A percentile compares a stretch with the other conserved stretches of the same genome.
These are phyloP conservation scores for Megacollybia platyphylla DNA, from an alignment of 1,284 basidiomycete genomes.

Conservation along the genomic window DNA sequence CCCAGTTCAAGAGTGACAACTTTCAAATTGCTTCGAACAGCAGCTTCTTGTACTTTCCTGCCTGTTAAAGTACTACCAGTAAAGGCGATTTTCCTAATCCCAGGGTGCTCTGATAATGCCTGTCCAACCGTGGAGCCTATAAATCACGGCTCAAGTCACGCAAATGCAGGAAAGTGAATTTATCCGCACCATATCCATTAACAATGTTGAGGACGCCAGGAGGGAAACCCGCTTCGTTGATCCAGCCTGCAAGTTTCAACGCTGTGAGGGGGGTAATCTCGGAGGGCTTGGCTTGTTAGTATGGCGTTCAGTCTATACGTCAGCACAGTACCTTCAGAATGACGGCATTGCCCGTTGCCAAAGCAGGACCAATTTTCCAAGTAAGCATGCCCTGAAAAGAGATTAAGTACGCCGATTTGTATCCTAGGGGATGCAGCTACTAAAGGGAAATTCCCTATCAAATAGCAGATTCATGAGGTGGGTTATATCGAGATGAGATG, in stretches of 20 bases:
- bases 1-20: slow-evolving; percentile 4
- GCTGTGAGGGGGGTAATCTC: slow-evolving; percentile 64
- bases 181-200: slow-evolving; percentile 38
- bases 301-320: no score
- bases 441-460: slow-evolving; percentile 9
- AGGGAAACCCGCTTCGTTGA: slow-evolving; percentile 43
- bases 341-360: slow-evolving; percentile 57
- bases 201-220: slow-evolving; percentile 62
- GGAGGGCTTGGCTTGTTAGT: slow-evolving; percentile 30
- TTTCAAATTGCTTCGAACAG: slow-evolving; percentile 53
- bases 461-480: no score
- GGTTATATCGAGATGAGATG: no score
- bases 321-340: slow-evolving; percentile 43
- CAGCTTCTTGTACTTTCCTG: slow-evolving; percentile 61
- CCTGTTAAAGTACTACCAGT: slow-evolving; percentile 66
- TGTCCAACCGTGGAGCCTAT: slow-evolving; percentile 7
- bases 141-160: no score
- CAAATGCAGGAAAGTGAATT: not conserved
- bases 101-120: slow-evolving; percentile 30
- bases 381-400: slow-evolving; percentile 25
- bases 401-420: not conserved
- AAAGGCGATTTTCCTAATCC: slow-evolving; percentile 50
- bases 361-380: slow-evolving; percentile 63
- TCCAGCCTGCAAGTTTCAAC: slow-evolving; percentile 22
- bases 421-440: slow-evolving; percentile 1